Base-by-base conservation (phyloP, 441 rosid species). In the Capsella rubella region DNA sequence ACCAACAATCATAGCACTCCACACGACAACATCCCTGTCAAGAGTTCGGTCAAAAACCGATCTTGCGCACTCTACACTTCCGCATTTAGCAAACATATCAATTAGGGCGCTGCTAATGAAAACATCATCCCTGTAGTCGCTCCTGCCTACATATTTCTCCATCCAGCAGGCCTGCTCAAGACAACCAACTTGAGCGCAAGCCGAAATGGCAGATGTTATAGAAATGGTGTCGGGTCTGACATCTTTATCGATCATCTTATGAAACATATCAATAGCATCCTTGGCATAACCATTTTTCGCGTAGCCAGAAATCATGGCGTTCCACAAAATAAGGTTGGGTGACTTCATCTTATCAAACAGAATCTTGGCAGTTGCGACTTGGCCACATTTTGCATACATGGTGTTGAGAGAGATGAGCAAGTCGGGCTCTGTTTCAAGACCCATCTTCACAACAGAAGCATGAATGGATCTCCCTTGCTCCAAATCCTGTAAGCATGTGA, bases 1-100 rank as follows among this genome's bases (percentile, higher is more conserved):
- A 40, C 95, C 95, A 40, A 90, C 81, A 53, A 87, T 87, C 96
- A 89, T 90, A 28, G 95, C 87, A 78, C 95, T 90, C 96, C 96
- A 87, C 79, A 83, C 69, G 39, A 92, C 97, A 72, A 89, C 89
- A 80, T 90, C 95, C 71, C 85, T 87, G 68, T 87, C 76, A 34
- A 28, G 69, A 54, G 86, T 79, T 79, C 87, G 67, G 66, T 90
- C 88, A 59, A 92, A 89, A 59, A 89, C 83, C 42, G 47, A 43
- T 18, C 82, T 81, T 25, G 96, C 89, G 70, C 77, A 80, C 47
- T 83, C 87, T 60, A 89, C 73, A 66, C 82, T 83, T 63, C 96
- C 96, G 6, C 97, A 90, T 85, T 90, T 92, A 15, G 90, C 86
- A 81, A 79, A 87, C 97, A 89, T 92, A 69, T 92, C 95, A 52